Evolutionary conservation across 169 alveolate genomes (phyloP), one percentile per base, ranked within the genome.

Genomic region (Fabrea salina): DNA sequence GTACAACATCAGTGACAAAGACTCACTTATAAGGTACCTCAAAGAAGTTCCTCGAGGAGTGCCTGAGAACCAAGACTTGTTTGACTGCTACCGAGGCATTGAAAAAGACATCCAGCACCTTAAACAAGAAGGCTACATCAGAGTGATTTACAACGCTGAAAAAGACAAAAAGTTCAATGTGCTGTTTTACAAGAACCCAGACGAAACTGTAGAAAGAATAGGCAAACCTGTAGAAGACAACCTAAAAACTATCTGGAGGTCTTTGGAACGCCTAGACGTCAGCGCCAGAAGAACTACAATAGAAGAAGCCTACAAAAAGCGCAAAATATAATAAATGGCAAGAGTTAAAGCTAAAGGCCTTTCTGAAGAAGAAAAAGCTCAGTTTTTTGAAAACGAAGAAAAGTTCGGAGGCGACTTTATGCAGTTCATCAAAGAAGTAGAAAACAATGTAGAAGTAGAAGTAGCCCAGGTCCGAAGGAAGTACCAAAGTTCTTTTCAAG

Each of bases 271-370:
- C 8, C 32, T 11, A 30, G 50, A 27, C 51, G n/a, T 51, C 13
- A 27, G 3, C 2, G 74, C 32, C 2, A 61, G 74, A 61, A 47
- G 13, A 13, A 61, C 32, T 13, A 30, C 39, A 11, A 61, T 61
- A 2, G 74, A 61, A 27, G 74, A 37, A 51, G 16, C 11, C n/a
- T 33, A 30, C 8, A 61, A 27, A 37, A 61, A 25, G 4, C n/a
- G 16, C 16, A 44, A 13, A 44, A 44, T 11, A 44, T 44, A n/a
- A n/a, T n/a, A n/a, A n/a, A n/a, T n/a, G n/a, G n/a, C n/a, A n/a
- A n/a, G n/a, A 56, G 27, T n/a, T 22, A 61, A 61, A 61, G 74
- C 54, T 3, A 61, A 61, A 61, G 74, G 74, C 51, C 74, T 61
- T 37, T n/a, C 74, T n/a, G 25, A 13, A 1, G 74, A 61, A 27